phyloP scores from a whole-genome alignment of 129 eudicot species.

The Silybum marianum region DNA sequence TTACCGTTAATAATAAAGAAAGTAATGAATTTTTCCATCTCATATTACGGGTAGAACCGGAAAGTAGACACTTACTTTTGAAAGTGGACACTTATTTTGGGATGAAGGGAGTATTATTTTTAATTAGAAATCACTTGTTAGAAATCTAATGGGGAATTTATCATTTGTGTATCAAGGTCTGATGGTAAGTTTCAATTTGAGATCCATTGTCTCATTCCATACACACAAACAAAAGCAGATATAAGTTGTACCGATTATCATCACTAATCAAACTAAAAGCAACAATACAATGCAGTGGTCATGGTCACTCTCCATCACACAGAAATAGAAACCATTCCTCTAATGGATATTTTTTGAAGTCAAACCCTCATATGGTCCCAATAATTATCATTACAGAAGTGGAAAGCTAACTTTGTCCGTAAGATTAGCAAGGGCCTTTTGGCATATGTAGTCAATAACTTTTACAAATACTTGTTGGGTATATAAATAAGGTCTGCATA shows the following conservation, averaged over 20 bases:
- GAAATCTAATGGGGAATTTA: neutral
- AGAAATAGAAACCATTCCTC: neutral
- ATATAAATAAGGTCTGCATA: neutral
- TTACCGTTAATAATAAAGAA: neutral
- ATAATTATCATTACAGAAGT: neutral
- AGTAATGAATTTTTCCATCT: neutral
- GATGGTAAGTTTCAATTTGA: neutral
- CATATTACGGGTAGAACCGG: neutral
- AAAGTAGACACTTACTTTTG: neutral
- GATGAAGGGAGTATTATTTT: neutral
- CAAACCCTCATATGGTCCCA: neutral
- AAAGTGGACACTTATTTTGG: neutral
- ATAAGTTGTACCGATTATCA: neutral
- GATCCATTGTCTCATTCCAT: neutral
- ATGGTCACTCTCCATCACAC: neutral
- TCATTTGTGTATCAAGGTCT: neutral
- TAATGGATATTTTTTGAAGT: neutral
- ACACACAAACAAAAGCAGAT: neutral
- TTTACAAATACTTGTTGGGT: neutral
- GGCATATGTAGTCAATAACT: slow-evolving; percentile 1
- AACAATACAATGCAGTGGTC: neutral
- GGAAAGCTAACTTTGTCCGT: neutral
- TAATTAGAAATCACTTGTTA: neutral
- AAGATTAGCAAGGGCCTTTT: neutral
- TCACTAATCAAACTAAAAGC: neutral